Conservation (phyloP, 495 filamentous ascomycete genomes). For the Penicillium bovifimosum region DNA sequence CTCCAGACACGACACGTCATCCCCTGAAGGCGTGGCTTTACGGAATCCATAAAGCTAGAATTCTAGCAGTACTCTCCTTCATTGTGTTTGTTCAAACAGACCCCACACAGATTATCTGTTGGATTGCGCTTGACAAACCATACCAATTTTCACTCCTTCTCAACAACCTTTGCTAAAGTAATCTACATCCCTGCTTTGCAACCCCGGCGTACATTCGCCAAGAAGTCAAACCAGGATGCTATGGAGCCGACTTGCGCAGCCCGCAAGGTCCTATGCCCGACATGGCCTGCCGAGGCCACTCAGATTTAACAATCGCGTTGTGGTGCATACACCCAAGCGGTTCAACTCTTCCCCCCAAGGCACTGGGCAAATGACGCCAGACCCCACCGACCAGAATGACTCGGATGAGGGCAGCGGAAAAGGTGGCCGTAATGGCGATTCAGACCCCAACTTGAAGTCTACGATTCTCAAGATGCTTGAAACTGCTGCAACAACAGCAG, state of each 20-base stretch:
- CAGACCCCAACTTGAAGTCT: conserved; percentile 34
- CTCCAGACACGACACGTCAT: conserved; percentile 8
- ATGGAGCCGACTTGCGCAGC: conserved; percentile 20
- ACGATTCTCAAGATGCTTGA: conserved; percentile 78
- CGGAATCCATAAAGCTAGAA: neutral
- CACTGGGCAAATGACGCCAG: conserved; percentile 21
- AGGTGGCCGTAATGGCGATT: conserved; percentile 21
- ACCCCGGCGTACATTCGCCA: neutral
- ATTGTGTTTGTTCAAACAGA: neutral
- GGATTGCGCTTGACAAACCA: neutral
- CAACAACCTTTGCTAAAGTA: neutral
- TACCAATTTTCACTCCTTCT: neutral
- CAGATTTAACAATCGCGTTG: conserved; percentile 3
- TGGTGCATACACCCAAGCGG: conserved; percentile 14
- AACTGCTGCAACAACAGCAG: conserved; percentile 75
- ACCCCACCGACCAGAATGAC: conserved; percentile 32
- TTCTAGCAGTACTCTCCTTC: conserved; percentile 3
- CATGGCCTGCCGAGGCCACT: conserved; percentile 15
- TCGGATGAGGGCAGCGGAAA: conserved; percentile 24
- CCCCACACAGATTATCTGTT: neutral
- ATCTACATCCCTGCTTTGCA: neutral
- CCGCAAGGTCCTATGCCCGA: conserved; percentile 18
- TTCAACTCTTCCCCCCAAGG: conserved; percentile 30
- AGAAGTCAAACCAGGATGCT: conserved; percentile 15
- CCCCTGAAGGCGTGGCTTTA: conserved; percentile 19